These are phyloP conservation scores for Erigeron canadensis DNA, from an alignment of 129 eudicot species.

Conservation along the genomic window DNA sequence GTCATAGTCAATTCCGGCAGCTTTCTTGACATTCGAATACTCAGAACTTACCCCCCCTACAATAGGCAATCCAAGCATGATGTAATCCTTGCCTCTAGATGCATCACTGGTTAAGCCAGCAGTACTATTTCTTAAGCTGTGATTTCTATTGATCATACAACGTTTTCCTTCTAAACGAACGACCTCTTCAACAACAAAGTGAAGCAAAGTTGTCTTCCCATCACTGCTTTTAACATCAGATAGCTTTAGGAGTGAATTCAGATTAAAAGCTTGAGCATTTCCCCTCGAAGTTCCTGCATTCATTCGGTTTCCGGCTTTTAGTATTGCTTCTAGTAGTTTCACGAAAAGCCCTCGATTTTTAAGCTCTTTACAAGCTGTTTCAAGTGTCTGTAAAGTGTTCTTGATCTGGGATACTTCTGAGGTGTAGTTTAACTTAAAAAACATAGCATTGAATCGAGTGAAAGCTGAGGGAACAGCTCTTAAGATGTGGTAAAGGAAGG, in stretches of 20 bases:
- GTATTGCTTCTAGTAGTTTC: constrained; percentile 85
- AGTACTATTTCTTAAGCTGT: constrained; percentile 43
- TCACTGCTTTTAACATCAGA: constrained; percentile 94
- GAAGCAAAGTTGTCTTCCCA: constrained; percentile 88
- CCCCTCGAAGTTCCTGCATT: constrained; percentile 98
- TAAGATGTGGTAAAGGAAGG: constrained; percentile 80
- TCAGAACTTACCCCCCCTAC: constrained; percentile 88
- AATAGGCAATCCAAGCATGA: constrained; percentile 78
- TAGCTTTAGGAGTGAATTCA: constrained; percentile 68
- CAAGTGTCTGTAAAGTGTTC: constrained; percentile 57
- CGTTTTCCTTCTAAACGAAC: constrained; percentile 92
- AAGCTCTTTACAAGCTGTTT: constrained; percentile 80
- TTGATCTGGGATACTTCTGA: constrained; percentile 57
- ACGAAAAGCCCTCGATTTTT: constrained; percentile 70
- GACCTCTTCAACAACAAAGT: constrained; percentile 92
- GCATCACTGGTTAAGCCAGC: constrained; percentile 22
- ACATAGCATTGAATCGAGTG: constrained; percentile 71
- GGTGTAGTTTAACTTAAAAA: constrained; percentile 62
- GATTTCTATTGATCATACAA: constrained; percentile 57
- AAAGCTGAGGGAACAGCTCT: constrained; percentile 88
- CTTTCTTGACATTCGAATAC: constrained; percentile 75
- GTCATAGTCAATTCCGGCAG: constrained; percentile 68
- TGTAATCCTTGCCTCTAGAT: constrained; percentile 49
- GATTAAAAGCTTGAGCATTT: constrained; percentile 88
- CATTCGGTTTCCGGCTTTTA: constrained; percentile 90